phyloP scores from a whole-genome alignment of 2,329 filamentous ascomycete genomes.

The Apiospora aurea region DNA sequence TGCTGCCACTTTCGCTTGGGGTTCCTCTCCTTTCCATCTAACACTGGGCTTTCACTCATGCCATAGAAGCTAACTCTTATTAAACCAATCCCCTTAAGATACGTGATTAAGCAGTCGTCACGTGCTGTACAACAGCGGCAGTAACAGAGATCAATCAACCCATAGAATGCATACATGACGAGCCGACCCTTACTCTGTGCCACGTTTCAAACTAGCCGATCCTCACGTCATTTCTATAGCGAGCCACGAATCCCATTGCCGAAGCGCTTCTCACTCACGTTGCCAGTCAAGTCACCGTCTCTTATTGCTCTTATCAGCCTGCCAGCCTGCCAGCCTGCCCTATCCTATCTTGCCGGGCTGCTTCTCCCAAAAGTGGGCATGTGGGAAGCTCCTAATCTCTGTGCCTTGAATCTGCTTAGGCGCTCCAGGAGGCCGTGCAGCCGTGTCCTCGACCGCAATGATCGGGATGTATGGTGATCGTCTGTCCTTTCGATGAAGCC shows the following conservation, averaged over 20 bases:
- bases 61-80: neutral
- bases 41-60: neutral
- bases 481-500: neutral
- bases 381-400: neutral
- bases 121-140: neutral
- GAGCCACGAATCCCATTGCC: neutral
- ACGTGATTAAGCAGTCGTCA: neutral
- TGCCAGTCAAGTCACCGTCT: neutral
- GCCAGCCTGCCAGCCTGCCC: neutral
- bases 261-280: neutral
- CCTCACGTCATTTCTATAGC: slow-evolving; percentile 16
- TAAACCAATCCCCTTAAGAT: neutral
- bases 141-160: neutral
- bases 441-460: neutral
- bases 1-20: neutral
- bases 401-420: neutral
- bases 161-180: neutral
- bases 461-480: neutral
- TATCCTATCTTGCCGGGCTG: neutral
- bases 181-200: neutral
- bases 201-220: slow-evolving; percentile 23
- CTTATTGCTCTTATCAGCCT: neutral
- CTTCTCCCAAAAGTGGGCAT: neutral
- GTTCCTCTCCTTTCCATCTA: too few species aligned
- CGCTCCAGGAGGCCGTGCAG: neutral